Base-by-base conservation (phyloP, 2,329 filamentous ascomycete species). In the Boeremia exigua region DNA sequence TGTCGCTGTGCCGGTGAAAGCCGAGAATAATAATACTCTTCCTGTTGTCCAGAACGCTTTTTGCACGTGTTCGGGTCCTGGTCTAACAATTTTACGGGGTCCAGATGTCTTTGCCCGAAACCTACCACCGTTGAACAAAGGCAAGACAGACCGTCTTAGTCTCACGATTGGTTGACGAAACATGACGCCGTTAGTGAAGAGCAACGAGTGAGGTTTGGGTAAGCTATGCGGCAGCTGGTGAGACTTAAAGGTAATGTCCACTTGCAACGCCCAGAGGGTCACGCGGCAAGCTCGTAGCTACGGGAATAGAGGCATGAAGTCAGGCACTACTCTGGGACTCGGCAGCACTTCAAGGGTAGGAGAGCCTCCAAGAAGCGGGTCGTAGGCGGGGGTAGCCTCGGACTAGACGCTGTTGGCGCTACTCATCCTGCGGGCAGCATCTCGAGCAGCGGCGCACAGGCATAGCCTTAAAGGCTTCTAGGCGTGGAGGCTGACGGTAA, bases 1-100 rank as follows among this genome's bases (percentile, higher is more conserved):
- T 3, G 83, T 80, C n/a, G 82, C 66, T 10, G 80, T 78, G 27
- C 79, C 81, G 15, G 81, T 80, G 44, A 83, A 78, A 27, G 78
- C 77, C 43, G 81, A 78, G 42, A 82, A 71, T 14, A 84, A 69
- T 2, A 84, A 56, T 4, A 80, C 81, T 38, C 79, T 76, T 15
- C 76, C 71, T 2, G 80, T 79, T 2, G 77, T 80, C 82, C 79
- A 81, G 56, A 81, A 81, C 1, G 72, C 63, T 33, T 62, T 69
- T 33, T 65, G 69, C 14, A 59, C 44, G 36, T 52, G 46, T 32
- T 48, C 60, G n/a, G 65, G 52, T 23, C 50, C 59, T 19, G 65
- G 40, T 48, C 56, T 69, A 54, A 62, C 56, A n/a, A 56, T 48
- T 14, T 65, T 62, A 37, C 68, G 68, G 52, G 65, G 54, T 64